Conservation (phyloP, 805 yeast genomes). For the Wickerhamiella nectarea region DNA sequence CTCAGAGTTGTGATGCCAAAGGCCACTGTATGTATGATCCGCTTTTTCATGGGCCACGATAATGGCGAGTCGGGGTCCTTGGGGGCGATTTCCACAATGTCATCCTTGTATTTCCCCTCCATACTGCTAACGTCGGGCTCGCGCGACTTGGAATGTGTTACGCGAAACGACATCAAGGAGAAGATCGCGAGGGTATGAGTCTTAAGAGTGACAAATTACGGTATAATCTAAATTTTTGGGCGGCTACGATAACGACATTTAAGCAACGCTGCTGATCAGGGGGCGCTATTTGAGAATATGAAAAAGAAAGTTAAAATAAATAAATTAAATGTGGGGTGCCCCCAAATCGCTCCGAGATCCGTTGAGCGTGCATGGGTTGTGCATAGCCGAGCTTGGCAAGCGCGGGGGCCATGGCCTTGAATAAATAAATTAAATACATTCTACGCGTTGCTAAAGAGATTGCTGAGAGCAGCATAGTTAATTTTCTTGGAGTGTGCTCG, state of each 20-base stretch:
- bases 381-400: not conserved
- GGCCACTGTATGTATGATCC: conserved; percentile 30
- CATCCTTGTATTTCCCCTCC: conserved; percentile 3
- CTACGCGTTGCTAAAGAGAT: conserved; percentile 18
- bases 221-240: no score
- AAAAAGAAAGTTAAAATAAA: no score
- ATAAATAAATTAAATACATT: conserved; percentile 1
- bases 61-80: conserved; percentile 30
- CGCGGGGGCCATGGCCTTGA: not conserved
- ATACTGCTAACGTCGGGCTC: conserved; percentile 6
- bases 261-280: no score
- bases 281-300: no score
- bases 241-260: no score
- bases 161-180: not conserved
- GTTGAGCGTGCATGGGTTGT: no score
- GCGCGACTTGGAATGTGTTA: not conserved
- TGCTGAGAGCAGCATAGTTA: conserved; percentile 68
- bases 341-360: no score
- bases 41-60: conserved; percentile 39
- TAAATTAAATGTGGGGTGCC: no score
- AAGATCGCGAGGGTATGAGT: not conserved
- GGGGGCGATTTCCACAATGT: conserved; percentile 21
- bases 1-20: conserved; percentile 36
- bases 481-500: conserved; percentile 76
- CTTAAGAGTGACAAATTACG: not conserved